Percentiles rank a stretch among this genome's conserved stretches.
Evolutionary conservation across 1,284 basidiomycete genomes (phyloP).

Genomic region (Ganoderma lucidum): DNA sequence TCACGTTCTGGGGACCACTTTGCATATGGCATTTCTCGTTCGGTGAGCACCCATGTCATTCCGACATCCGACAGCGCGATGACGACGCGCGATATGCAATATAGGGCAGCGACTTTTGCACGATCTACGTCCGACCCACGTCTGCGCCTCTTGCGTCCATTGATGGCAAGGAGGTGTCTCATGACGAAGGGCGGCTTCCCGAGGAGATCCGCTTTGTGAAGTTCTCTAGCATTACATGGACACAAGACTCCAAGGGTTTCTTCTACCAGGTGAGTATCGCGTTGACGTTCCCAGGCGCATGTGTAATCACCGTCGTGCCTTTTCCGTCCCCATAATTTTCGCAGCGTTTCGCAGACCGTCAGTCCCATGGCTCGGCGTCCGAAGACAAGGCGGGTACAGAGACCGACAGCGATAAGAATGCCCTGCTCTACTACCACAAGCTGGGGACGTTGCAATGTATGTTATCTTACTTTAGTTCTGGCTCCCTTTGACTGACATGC

Average conservation of each 20-base stretch:
- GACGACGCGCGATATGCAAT: slow-evolving; percentile 14
- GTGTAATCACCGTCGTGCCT: slow-evolving; percentile 11
- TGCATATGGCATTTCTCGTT: slow-evolving; percentile 81
- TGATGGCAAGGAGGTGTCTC: slow-evolving; percentile 48
- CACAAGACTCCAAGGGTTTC: slow-evolving; percentile 80
- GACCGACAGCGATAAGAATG: slow-evolving; percentile 71
- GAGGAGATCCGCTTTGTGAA: slow-evolving; percentile 82
- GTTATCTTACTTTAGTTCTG: slow-evolving; percentile 27
- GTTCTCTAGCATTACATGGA: slow-evolving; percentile 78
- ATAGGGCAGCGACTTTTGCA: slow-evolving; percentile 80
- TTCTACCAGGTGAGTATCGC: slow-evolving; percentile 73
- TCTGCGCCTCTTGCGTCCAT: slow-evolving; percentile 58
- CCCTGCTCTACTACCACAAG: slow-evolving; percentile 79
- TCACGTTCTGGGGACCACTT: slow-evolving; percentile 75
- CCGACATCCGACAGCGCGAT: slow-evolving; percentile 30
- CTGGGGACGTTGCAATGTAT: slow-evolving; percentile 75
- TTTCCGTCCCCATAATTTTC: not conserved
- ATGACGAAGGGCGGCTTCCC: slow-evolving; percentile 60
- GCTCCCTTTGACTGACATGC: not conserved
- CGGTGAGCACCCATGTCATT: slow-evolving; percentile 48
- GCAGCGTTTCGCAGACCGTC: slow-evolving; percentile 66
- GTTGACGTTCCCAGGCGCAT: slow-evolving; percentile 6
- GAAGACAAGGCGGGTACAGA: slow-evolving; percentile 69
- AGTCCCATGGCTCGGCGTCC: slow-evolving; percentile 55
- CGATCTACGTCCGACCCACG: slow-evolving; percentile 73